phyloP scores from a whole-genome alignment of 306 rosid genomes.

The Mimosa bimucronata region DNA sequence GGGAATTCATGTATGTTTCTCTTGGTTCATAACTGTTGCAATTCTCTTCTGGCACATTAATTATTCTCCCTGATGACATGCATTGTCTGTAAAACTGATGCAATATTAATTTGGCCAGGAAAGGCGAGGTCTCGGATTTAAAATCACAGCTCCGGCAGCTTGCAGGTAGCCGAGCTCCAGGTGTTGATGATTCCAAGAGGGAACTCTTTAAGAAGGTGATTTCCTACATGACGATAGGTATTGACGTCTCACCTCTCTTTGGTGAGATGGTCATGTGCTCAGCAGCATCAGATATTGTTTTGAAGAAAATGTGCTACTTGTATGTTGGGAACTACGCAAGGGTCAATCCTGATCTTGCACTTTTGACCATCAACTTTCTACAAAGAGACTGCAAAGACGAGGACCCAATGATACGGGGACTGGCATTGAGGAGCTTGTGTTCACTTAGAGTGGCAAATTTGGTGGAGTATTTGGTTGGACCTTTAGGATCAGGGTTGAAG shows the following conservation, averaged over 20 bases:
- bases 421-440: constrained; percentile 96
- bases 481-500: constrained; percentile 90
- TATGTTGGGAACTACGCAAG: constrained; percentile 96
- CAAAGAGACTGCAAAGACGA: constrained; percentile 99
- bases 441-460: constrained; percentile 81
- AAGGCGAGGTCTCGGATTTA: constrained; percentile 96
- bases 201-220: constrained; percentile 98
- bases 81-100: constrained; percentile 19
- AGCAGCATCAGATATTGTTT: constrained; percentile 86
- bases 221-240: constrained; percentile 95
- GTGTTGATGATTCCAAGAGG: constrained; percentile 94
- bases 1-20: constrained; percentile 5
- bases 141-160: constrained; percentile 95
- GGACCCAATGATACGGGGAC: constrained; percentile 96
- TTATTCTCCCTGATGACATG: constrained; percentile 9
- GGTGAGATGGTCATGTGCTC: constrained; percentile 99
- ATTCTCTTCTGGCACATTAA: background rate
- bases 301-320: constrained; percentile 96
- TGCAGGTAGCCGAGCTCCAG: constrained; percentile 98
- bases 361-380: constrained; percentile 93
- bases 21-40: background rate
- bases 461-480: constrained; percentile 98
- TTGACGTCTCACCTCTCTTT: constrained; percentile 87
- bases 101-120: constrained; percentile 54
- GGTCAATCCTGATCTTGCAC: constrained; percentile 95